Evolutionary conservation across 2,329 filamentous ascomycete genomes (phyloP).

Genomic region (Penicillium sclerotiorum): DNA sequence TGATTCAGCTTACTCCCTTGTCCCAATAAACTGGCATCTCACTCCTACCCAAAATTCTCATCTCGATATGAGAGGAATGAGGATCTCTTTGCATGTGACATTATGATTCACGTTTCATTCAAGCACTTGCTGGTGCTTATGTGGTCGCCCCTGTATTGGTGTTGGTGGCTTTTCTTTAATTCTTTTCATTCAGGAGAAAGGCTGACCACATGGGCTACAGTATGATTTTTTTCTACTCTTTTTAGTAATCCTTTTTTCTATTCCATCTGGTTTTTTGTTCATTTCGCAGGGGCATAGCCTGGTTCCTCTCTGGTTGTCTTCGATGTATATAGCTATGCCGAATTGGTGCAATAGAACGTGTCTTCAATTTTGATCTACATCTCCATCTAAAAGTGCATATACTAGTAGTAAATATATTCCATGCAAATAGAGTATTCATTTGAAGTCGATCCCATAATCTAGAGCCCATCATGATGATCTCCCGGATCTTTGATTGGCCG

Average conservation of each 20-base stretch:
- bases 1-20: no score
- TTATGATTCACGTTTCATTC: conserved; percentile 35
- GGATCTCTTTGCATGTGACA: conserved; percentile 26
- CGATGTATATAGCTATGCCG: conserved; percentile 30
- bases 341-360: conserved; percentile 25
- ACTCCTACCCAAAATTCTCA: background rate
- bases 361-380: background rate
- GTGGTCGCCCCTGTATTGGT: conserved; percentile 22
- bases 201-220: conserved; percentile 15
- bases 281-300: conserved; percentile 22
- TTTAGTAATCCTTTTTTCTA: conserved; percentile 16
- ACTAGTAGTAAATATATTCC: no score
- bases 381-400: no score
- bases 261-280: conserved; percentile 2
- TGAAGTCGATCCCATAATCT: no score
- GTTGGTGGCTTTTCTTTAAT: conserved; percentile 29
- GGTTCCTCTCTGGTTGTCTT: conserved; percentile 11
- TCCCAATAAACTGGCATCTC: conserved; percentile 6
- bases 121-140: conserved; percentile 20
- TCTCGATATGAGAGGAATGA: conserved; percentile 1
- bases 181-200: conserved; percentile 14
- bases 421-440: no score
- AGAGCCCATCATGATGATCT: no score
- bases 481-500: conserved; percentile 27
- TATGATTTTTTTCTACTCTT: conserved; percentile 27